Base-by-base conservation (phyloP, 148 eudicot genomes). In the Cornus kousa region DNA sequence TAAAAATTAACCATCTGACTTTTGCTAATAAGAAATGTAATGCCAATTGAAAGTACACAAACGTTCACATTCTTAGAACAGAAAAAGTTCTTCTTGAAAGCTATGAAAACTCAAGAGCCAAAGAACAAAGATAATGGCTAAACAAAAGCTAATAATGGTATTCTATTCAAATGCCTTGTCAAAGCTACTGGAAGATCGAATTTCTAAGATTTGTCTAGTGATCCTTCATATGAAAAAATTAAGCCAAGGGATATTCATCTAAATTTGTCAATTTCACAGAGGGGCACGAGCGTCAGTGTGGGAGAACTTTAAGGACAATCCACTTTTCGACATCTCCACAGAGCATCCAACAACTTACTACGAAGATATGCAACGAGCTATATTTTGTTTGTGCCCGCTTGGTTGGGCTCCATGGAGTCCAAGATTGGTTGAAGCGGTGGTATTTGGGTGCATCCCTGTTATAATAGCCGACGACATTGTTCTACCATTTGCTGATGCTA, bases 351-450 rank as follows among this genome's bases (percentile, higher is more conserved):
- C 93, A 67, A 96, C 99, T 48, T 96, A 96, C 86, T 96, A 96
- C 17, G 98, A 96, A 79, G 99, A 96, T 86, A 96, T 96, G 99
- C 99, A 96, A 80, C 80, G 99, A 76, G 95, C 99, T 16, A 83
- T 96, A 43, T 96, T 96, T 73, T 96, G 98, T 79, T 78, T 96
- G 78, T 96, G 99, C 80, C 99, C 99, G 1, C 98, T 93, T 5
- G 99, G 99, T 12, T 96, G 99, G 99, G 99, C 99, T 32, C 99
- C 99, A 9, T 96, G 99, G 99, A 93, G 98, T 83, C 99, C 99
- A 3, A 86, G 99, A 84, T 80, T 96, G 57, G 99, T 96, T 14
- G 99, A 96, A 85, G 99, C 99, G 0, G 99, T 96, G n/a, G 88
- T 96, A 65, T 96, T 96, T 16, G 99, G 99, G 55, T 96, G 99